Evolutionary conservation across 208 protist genomes (phyloP).

Genomic region (Trypanosomatidae sp.): DNA sequence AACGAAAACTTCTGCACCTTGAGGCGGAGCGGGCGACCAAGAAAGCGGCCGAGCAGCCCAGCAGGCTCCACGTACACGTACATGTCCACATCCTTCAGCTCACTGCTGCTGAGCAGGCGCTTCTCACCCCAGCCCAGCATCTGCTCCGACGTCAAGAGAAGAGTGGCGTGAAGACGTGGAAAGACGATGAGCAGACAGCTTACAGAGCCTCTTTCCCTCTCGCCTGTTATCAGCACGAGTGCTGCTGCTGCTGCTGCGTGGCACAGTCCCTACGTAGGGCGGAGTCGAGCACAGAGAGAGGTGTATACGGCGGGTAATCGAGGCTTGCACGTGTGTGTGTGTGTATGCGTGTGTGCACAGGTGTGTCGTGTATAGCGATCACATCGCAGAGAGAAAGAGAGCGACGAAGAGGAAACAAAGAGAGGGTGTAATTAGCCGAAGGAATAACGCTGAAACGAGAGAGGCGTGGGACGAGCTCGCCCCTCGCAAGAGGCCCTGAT

Average conservation of each 20-base stretch:
- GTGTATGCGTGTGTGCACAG: neutral
- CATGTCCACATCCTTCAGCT: slow-evolving; percentile 78
- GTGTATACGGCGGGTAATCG: neutral
- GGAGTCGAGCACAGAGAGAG: neutral
- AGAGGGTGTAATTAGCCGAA: neutral
- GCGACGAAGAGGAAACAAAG: neutral
- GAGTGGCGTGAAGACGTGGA: neutral
- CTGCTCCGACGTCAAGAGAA: neutral
- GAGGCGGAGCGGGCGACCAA: slow-evolving; percentile 78
- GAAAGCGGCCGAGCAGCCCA: slow-evolving; percentile 63
- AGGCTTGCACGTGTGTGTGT: neutral
- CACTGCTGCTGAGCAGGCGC: slow-evolving; percentile 39
- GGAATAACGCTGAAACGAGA: neutral
- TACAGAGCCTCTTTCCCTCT: neutral
- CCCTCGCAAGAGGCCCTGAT: neutral
- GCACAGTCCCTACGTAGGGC: neutral
- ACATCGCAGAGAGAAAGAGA: neutral
- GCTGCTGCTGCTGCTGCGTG: neutral
- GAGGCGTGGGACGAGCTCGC: neutral
- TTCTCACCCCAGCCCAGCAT: slow-evolving; percentile 30
- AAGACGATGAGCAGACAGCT: neutral
- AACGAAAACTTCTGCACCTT: slow-evolving; percentile 65
- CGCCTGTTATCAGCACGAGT: neutral
- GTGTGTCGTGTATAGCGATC: neutral
- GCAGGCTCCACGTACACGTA: slow-evolving; percentile 77